Evolutionary conservation across 2,329 filamentous ascomycete genomes (phyloP).

Genomic region (Fusarium papillatum): DNA sequence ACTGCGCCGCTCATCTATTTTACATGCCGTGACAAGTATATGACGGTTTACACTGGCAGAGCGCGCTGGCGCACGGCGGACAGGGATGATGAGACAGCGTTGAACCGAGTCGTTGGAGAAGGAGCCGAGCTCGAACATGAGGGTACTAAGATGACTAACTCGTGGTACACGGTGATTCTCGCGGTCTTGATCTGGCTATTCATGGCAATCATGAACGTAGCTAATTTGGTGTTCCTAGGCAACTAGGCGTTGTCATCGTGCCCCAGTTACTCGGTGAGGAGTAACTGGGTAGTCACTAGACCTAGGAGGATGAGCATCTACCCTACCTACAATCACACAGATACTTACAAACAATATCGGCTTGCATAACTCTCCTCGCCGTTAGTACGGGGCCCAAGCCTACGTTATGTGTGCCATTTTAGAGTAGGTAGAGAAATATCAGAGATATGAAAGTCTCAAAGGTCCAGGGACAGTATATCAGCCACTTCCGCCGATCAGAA

Average conservation of each 20-base stretch:
- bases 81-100: constrained; percentile 23
- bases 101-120: neutral
- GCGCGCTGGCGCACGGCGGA: constrained; percentile 42
- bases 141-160: constrained; percentile 77
- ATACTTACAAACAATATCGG: neutral
- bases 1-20: constrained; percentile 88
- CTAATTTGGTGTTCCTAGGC: constrained; percentile 69
- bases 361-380: neutral
- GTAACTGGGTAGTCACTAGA: neutral
- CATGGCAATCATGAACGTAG: constrained; percentile 85
- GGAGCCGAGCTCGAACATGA: constrained; percentile 13
- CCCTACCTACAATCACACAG: neutral
- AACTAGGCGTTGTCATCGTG: neutral
- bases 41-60: constrained; percentile 74
- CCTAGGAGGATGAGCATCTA: neutral
- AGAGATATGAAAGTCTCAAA: neutral
- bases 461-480: neutral
- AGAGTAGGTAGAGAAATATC: neutral
- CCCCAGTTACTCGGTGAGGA: neutral
- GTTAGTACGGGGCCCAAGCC: neutral
- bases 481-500: neutral
- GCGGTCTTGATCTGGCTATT: constrained; percentile 76
- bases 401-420: neutral
- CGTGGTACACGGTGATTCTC: constrained; percentile 72
- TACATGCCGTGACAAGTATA: constrained; percentile 83